A percentile compares a stretch with the other conserved stretches of the same genome.
These are phyloP conservation scores for Adiantum capillusveneris DNA, from an alignment of 75 land plant species.

Conservation along the genomic window DNA sequence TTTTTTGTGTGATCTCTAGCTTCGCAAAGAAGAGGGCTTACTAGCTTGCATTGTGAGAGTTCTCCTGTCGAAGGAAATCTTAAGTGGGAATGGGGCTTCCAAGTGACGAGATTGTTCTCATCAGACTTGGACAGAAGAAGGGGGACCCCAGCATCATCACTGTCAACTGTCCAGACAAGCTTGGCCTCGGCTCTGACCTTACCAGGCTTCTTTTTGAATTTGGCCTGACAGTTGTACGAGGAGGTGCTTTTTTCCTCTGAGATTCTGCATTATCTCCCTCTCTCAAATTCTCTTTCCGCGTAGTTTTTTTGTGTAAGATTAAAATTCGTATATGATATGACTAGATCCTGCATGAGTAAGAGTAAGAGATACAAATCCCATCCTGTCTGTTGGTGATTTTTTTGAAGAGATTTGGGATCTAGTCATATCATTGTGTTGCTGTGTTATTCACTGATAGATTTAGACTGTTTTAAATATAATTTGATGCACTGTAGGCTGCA, in stretches of 20 bases:
- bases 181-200: constrained; percentile 83
- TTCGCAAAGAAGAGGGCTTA: too few relatives aligned
- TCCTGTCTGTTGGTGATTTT: neutral
- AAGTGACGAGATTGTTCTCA: constrained; percentile 58
- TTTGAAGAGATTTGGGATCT: neutral
- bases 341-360: too few relatives aligned
- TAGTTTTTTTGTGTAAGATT: neutral
- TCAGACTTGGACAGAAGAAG: constrained; percentile 28
- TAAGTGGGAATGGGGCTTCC: too few relatives aligned
- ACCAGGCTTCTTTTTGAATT: constrained; percentile 59
- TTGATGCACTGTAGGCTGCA: too few relatives aligned
- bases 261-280: neutral
- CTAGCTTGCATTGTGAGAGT: too few relatives aligned
- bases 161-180: constrained; percentile 80
- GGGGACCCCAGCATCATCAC: constrained; percentile 64
- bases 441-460: too few relatives aligned
- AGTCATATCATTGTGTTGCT: neutral
- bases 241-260: constrained; percentile 43
- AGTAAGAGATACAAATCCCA: too few relatives aligned
- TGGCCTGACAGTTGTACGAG: constrained; percentile 49
- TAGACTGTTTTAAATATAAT: too few relatives aligned
- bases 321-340: neutral
- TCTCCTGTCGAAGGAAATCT: too few relatives aligned
- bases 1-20: too few relatives aligned
- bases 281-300: neutral